Conservation (phyloP, 306 rosid species). For the Psophocarpus tetragonolobus region DNA sequence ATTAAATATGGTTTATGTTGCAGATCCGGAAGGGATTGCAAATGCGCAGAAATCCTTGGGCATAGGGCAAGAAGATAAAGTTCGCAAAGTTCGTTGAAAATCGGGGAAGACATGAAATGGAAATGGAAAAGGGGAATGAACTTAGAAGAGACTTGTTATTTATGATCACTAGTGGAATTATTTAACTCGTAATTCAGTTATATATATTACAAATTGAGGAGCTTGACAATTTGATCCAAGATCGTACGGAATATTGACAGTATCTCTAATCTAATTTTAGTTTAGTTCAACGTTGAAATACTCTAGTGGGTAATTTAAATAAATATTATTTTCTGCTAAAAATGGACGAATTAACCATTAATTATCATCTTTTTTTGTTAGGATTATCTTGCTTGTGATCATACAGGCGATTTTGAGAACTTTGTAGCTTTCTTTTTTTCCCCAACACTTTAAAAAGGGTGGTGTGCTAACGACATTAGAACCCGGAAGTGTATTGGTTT, state of each 20-base stretch:
- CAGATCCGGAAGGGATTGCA: constrained; percentile 98
- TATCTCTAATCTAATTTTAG: background rate
- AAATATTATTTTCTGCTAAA: background rate
- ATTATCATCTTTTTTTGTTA: background rate
- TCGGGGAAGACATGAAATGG: background rate
- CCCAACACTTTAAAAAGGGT: background rate
- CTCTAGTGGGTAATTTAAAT: background rate
- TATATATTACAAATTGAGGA: background rate
- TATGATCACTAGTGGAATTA: background rate
- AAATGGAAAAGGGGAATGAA: background rate
- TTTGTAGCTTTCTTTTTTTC: no score
- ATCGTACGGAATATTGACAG: background rate
- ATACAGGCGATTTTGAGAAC: background rate
- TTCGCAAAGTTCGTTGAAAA: constrained; percentile 67
- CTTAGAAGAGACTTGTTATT: background rate
- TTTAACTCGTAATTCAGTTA: background rate
- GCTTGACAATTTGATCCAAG: background rate
- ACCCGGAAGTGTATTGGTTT: background rate
- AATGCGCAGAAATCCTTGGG: constrained; percentile 90
- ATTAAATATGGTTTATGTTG: constrained; percentile 28
- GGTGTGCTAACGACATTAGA: background rate
- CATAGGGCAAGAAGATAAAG: constrained; percentile 82
- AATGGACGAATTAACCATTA: background rate
- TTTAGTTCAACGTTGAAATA: background rate
- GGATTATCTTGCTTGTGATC: background rate